These are phyloP conservation scores for Lactarius hatsudake DNA, from an alignment of 768 basidiomycete genomes.

Conservation along the genomic window DNA sequence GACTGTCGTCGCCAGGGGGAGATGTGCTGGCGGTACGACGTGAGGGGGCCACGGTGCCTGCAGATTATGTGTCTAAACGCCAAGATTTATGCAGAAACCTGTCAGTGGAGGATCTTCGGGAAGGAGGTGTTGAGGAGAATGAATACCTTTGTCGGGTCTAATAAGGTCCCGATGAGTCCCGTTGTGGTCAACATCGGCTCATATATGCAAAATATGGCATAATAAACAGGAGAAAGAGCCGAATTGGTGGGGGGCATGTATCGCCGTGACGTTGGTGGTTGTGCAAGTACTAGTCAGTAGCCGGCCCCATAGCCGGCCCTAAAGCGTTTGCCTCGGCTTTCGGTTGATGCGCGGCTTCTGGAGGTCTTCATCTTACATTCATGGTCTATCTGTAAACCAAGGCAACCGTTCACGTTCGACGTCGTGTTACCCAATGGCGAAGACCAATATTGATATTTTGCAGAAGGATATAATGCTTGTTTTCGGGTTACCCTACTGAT, in stretches of 20 bases:
- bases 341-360: slow-evolving; percentile 13
- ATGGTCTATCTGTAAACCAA: slow-evolving; percentile 68
- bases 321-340: slow-evolving; percentile 24
- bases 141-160: slow-evolving; percentile 60
- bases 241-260: slow-evolving; percentile 47
- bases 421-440: slow-evolving; percentile 71
- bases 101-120: slow-evolving; percentile 7
- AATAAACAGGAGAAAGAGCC: slow-evolving; percentile 72
- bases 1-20: slow-evolving; percentile 63
- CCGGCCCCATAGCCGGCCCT: slow-evolving; percentile 27
- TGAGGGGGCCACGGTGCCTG: slow-evolving; percentile 71
- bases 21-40: slow-evolving; percentile 44
- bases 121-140: slow-evolving; percentile 27
- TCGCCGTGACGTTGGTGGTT: neutral
- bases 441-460: slow-evolving; percentile 55
- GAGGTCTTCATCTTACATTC: slow-evolving; percentile 45
- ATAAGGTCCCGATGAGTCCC: slow-evolving; percentile 64
- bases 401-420: slow-evolving; percentile 47
- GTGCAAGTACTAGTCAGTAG: neutral
- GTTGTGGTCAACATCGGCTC: slow-evolving; percentile 65
- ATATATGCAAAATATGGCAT: slow-evolving; percentile 67
- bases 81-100: slow-evolving; percentile 9
- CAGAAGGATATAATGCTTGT: slow-evolving; percentile 72
- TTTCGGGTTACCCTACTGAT: slow-evolving; percentile 32
- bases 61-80: slow-evolving; percentile 58